A percentile compares a stretch with the other conserved stretches of the same genome.
These are phyloP conservation scores for Iberis pinnata DNA, from an alignment of 345 rosid genomes.

Conservation along the genomic window DNA sequence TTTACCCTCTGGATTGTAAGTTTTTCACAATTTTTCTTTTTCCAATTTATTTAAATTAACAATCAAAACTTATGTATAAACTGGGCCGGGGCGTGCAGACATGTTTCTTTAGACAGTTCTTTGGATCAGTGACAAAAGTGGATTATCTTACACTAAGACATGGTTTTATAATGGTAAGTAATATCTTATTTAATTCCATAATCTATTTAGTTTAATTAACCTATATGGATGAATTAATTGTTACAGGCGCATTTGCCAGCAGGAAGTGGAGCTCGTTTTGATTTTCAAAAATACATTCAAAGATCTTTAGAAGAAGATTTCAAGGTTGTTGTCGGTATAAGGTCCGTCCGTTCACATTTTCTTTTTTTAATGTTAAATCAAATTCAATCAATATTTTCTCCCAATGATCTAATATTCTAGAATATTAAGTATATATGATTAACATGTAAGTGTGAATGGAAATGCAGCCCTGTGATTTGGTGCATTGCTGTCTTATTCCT, in stretches of 20 bases:
- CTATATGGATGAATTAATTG: background rate
- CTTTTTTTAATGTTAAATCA: background rate
- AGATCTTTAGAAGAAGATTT: constrained; percentile 89
- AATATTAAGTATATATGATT: background rate
- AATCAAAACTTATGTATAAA: background rate
- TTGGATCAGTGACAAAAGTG: constrained; percentile 72
- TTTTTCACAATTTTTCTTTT: background rate
- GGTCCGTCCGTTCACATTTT: constrained; percentile 30
- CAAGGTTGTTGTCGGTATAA: constrained; percentile 80
- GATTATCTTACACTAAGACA: constrained; percentile 88
- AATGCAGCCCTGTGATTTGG: constrained; percentile 77
- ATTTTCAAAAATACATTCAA: constrained; percentile 73
- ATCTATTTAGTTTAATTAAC: background rate
- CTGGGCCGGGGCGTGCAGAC: constrained; percentile 38
- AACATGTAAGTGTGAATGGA: constrained; percentile 14
- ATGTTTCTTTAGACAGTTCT: constrained; percentile 91
- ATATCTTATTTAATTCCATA: background rate
- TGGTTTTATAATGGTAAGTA: constrained; percentile 73
- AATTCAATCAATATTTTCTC: background rate
- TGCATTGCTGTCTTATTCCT: constrained; percentile 56
- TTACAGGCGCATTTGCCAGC: constrained; percentile 75
- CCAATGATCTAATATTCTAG: background rate
- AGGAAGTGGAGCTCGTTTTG: constrained; percentile 55
- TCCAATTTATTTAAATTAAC: too few species aligned
- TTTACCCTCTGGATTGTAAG: constrained; percentile 80